Conservation (phyloP, 1,139 yeast species). For the Suhomyces yuchorum region DNA sequence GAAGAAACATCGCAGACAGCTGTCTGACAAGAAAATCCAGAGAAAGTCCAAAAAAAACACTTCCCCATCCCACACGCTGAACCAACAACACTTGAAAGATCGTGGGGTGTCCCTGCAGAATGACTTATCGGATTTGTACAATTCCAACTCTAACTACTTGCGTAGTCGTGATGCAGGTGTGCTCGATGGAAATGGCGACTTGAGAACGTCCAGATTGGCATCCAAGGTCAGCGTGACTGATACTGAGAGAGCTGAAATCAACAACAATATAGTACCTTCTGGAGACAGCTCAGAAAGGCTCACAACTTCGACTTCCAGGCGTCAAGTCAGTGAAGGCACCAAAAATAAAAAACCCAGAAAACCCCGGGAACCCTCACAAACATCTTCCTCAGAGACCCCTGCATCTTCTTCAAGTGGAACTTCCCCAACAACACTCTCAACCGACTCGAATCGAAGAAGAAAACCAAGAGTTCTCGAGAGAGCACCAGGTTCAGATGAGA, state of each 20-base stretch:
- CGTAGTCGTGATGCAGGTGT: conserved; percentile 1
- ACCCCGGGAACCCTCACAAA: background rate
- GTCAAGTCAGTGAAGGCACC: background rate
- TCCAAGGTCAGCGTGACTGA: background rate
- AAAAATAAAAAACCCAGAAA: background rate
- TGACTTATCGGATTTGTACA: background rate
- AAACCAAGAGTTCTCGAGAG: background rate
- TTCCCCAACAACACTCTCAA: background rate
- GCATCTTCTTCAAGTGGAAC: background rate
- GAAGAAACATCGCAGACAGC: background rate
- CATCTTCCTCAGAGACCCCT: background rate
- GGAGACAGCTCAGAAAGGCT: background rate
- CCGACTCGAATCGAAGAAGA: background rate
- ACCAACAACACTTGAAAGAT: background rate
- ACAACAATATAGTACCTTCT: background rate
- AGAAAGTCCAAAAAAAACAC: background rate
- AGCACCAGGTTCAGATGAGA: background rate
- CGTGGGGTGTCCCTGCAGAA: background rate
- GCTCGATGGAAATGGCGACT: background rate
- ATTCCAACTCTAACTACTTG: background rate
- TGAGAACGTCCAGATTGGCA: background rate
- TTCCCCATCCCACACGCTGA: background rate
- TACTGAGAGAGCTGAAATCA: background rate
- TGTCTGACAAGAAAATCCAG: background rate
- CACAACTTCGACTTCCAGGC: background rate